Base-by-base conservation (phyloP, 2,329 filamentous ascomycete genomes). In the Immersiporthe knoxdaviesiana region DNA sequence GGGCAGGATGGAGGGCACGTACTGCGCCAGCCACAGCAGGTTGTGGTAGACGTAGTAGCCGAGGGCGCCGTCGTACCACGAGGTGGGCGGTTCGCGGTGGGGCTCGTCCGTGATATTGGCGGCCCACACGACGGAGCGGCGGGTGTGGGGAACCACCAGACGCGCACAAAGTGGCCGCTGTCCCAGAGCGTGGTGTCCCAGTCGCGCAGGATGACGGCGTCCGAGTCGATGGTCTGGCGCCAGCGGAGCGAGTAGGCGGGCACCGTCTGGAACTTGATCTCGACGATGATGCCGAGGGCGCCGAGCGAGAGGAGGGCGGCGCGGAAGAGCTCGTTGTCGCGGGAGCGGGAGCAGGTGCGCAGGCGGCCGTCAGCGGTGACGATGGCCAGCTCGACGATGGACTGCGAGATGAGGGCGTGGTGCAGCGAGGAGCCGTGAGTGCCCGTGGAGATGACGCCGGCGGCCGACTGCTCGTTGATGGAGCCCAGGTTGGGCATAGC, bases 131-230 rank as follows among this genome's bases (percentile, higher is more conserved):
- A 98, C 92, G 0, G 93, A 93, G 60, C 93, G 88, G 68, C 93
- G 88, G 77, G 92, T 93, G 81, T 98, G 97, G 0, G 96, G 96
- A 97, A 90, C 96, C 96, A 99, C 95, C 96, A 99, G 37, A 97
- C 93, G 37, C 96, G 88, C 35, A 97, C 93, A 76, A 95, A 99
- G 79, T 98, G 94, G 71, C 90, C 88, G 71, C 89, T 87, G 1
- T 88, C 92, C 95, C 96, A 98, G 18, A 98, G 84, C 44, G 86
- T 86, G 8, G 82, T 84, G 24, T 90, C 80, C 93, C 96, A 98
- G 8, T 87, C 84, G 14, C 84, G 82, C 62, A 97, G 84, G 72
- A 97, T 86, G 60, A 87, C 85, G 59, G 83, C 77, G 71, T 97
- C 90, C 1, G 89, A 81, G 71, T 92, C 88, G 70, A 97, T 86